phyloP scores from a whole-genome alignment of 208 protist species.

The Wallacemonas sp. region DNA sequence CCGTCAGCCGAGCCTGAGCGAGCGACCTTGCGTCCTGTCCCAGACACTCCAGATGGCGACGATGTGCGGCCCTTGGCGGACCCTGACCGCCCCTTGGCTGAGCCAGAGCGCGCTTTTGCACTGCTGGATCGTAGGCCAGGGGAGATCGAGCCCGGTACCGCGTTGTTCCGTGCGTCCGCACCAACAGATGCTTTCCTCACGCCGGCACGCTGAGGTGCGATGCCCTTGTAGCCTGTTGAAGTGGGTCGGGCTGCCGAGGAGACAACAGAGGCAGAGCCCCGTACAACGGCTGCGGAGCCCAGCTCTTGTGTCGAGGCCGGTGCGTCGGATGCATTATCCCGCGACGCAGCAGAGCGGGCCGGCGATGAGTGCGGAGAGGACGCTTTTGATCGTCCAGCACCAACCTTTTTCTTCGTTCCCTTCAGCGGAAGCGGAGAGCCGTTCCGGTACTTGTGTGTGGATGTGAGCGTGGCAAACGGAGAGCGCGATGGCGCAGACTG shows the following conservation, averaged over 20 bases:
- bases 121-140: constrained; percentile 10
- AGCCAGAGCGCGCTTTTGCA: constrained; percentile 10
- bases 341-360: not conserved
- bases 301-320: not conserved
- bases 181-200: constrained; percentile 1
- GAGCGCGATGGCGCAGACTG: constrained; percentile 36
- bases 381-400: not conserved
- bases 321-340: not conserved
- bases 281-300: not conserved
- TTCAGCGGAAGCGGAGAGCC: constrained; percentile 76
- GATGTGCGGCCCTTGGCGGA: not conserved
- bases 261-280: constrained; percentile 10
- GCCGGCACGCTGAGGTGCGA: constrained; percentile 10
- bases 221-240: constrained; percentile 15
- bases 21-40: not conserved
- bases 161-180: not conserved
- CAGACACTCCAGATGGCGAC: too few relatives aligned
- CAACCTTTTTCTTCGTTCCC: constrained; percentile 33
- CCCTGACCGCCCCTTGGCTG: constrained; percentile 7
- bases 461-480: constrained; percentile 65
- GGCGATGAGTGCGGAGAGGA: constrained; percentile 8
- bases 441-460: constrained; percentile 79
- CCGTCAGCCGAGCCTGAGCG: constrained; percentile 10
- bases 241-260: not conserved
- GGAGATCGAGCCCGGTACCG: constrained; percentile 6